Conservation (phyloP, 352 stramenopile genomes). For the Elongisporangium prolatum region DNA sequence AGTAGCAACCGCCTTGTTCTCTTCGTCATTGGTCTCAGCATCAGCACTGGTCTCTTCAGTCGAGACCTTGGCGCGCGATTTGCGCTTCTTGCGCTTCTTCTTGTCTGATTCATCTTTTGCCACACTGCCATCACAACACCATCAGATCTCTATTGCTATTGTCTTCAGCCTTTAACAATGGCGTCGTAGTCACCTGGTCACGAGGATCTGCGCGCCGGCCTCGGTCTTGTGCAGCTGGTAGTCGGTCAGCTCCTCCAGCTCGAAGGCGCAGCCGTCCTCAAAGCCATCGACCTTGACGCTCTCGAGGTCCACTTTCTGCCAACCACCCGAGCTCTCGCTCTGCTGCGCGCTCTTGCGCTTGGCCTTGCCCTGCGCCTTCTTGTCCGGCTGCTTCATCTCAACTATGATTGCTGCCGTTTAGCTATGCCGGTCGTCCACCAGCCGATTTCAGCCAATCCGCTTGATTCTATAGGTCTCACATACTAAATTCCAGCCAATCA, state of each 20-base stretch:
- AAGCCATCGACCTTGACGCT: constrained; percentile 79
- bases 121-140: constrained; percentile 4
- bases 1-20: neutral
- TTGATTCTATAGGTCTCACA: neutral
- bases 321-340: constrained; percentile 49
- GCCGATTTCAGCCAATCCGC: constrained; percentile 25
- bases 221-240: constrained; percentile 59
- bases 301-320: constrained; percentile 68
- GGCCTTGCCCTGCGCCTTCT: constrained; percentile 27
- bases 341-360: constrained; percentile 50
- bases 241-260: constrained; percentile 82
- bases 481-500: constrained; percentile 6
- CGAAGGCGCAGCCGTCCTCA: constrained; percentile 78
- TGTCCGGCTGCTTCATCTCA: constrained; percentile 10
- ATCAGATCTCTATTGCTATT: constrained; percentile 5
- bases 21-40: constrained; percentile 5
- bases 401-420: neutral
- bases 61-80: constrained; percentile 17
- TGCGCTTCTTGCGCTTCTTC: constrained; percentile 61
- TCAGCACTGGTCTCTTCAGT: constrained; percentile 7
- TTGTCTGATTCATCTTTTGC: constrained; percentile 17
- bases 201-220: constrained; percentile 50
- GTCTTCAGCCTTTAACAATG: neutral
- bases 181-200: constrained; percentile 20
- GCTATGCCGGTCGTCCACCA: constrained; percentile 12